phyloP scores from a whole-genome alignment of 1,284 basidiomycete species.

The Puccinia triticina region DNA sequence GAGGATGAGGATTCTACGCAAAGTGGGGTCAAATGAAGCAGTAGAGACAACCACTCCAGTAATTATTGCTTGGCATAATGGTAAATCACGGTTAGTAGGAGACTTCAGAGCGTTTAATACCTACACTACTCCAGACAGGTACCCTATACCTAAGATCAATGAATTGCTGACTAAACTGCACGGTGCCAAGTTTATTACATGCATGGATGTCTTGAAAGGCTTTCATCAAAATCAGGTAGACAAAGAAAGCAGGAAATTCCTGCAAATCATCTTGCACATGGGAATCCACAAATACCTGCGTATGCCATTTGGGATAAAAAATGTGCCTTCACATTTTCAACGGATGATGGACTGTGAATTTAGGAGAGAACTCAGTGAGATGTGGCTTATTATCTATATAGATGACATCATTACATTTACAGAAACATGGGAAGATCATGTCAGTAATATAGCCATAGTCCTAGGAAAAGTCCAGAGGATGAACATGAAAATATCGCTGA shows the following conservation, averaged over 20 bases:
- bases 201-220: conserved; percentile 32
- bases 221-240: background rate
- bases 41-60: conserved; percentile 21
- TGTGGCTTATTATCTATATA: too few species aligned
- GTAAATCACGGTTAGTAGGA: too few species aligned
- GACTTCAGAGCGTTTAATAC: too few species aligned
- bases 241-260: background rate
- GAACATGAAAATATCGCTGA: too few species aligned
- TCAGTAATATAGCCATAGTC: background rate
- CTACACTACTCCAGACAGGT: too few species aligned
- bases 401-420: conserved; percentile 6
- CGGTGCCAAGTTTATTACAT: too few species aligned
- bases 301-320: conserved; percentile 1
- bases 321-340: conserved; percentile 9
- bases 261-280: background rate
- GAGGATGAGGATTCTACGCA: background rate
- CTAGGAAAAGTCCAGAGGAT: background rate
- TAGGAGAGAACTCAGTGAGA: background rate
- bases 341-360: background rate
- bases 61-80: conserved; percentile 5
- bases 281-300: background rate
- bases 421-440: background rate
- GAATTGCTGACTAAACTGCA: too few species aligned
- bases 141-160: too few species aligned
- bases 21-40: conserved; percentile 19